Evolutionary conservation across 345 rosid species (phyloP).

Genomic region (Eucalyptus cloeziana): DNA sequence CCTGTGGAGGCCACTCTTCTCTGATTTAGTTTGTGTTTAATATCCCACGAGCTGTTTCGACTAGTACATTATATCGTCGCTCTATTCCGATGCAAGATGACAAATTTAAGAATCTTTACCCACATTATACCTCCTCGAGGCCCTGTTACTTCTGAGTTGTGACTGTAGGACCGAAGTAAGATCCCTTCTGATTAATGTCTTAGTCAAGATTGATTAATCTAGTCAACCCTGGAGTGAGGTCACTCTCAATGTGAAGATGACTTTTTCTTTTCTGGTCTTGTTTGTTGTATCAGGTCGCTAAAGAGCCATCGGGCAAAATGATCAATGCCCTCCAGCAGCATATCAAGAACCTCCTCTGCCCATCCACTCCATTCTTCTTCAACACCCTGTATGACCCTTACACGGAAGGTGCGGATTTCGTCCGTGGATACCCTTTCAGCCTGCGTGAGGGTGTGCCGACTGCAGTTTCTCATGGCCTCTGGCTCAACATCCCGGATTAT

Average conservation of each 20-base stretch:
- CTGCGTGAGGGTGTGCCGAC: slow-evolving; percentile 91
- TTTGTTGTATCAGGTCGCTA: slow-evolving; percentile 54
- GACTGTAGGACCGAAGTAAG: neutral
- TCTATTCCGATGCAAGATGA: neutral
- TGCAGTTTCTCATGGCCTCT: slow-evolving; percentile 94
- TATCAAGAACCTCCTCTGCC: slow-evolving; percentile 74
- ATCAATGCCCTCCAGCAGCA: slow-evolving; percentile 92
- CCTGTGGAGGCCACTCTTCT: neutral
- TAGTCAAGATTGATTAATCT: neutral
- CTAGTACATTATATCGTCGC: neutral
- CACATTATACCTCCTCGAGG: neutral
- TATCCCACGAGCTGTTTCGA: neutral
- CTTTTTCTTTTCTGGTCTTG: neutral
- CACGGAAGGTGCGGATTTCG: slow-evolving; percentile 87
- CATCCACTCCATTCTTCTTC: slow-evolving; percentile 94
- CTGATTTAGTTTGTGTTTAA: neutral
- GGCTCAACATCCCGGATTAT: slow-evolving; percentile 98
- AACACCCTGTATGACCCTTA: slow-evolving; percentile 91
- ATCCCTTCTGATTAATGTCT: neutral
- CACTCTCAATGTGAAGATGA: neutral
- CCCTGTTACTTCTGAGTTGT: neutral
- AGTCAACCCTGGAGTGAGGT: neutral
- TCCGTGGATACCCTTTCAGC: slow-evolving; percentile 96
- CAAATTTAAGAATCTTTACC: neutral
- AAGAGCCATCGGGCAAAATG: slow-evolving; percentile 75